Evolutionary conservation across 2,329 filamentous ascomycete genomes (phyloP).

Genomic region (Penicillium sp.): DNA sequence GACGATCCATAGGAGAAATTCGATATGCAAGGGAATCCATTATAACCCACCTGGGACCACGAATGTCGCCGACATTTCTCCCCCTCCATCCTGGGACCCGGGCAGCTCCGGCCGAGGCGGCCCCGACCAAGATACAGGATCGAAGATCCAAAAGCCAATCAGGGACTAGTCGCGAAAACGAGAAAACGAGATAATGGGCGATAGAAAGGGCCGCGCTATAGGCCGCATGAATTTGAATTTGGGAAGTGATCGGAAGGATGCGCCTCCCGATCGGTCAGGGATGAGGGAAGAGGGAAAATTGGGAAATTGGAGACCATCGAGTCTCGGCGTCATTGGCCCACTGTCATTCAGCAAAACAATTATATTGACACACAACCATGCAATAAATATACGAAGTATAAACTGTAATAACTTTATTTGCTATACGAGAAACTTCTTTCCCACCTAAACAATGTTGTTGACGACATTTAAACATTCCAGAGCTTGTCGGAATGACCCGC

Average conservation of each 20-base stretch:
- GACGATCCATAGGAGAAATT: not conserved
- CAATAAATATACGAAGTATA: no score
- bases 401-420: not conserved
- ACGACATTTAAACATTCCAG: not conserved
- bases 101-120: not conserved
- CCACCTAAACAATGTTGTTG: not conserved
- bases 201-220: not conserved
- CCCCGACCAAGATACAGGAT: not conserved
- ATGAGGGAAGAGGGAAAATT: not conserved
- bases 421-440: not conserved
- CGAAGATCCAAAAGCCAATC: not conserved
- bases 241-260: not conserved
- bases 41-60: constrained; percentile 8
- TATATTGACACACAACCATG: no score
- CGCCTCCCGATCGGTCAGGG: not conserved
- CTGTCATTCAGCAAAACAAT: not conserved
- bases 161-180: not conserved
- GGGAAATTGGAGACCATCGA: no score
- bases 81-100: constrained; percentile 6
- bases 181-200: not conserved
- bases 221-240: not conserved
- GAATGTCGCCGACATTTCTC: constrained; percentile 10
- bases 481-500: constrained; percentile 9
- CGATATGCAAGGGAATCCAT: not conserved
- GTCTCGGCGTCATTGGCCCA: no score